Evolutionary conservation across 108 stramenopile genomes (phyloP), one percentile per base, ranked within the genome.

Genomic region (Licmophora abbreviata): DNA sequence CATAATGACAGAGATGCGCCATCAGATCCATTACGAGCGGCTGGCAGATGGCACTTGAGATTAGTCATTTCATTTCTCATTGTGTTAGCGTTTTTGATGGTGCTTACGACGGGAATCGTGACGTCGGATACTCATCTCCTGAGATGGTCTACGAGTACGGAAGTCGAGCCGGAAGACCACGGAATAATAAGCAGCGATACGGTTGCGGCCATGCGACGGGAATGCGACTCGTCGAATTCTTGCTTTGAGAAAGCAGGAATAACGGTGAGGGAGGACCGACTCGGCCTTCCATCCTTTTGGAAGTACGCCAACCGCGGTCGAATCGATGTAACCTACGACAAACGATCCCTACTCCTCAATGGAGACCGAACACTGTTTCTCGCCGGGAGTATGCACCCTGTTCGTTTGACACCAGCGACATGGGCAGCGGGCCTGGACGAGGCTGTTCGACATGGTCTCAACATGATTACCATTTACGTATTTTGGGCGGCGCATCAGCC

Each of bases 381-480:
- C 15, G 57, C 54, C 24, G 76, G 76, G 5, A 73, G 71, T 31
- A 61, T 77, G 59, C 76, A 77, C 54, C 76, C 76, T 12, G 37
- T 44, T 15, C 49, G 76, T 23, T 64, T 68, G 0, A 72, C 76
- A 5, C 44, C 28, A 1, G 20, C 8, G 10, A 66, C 68, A 2
- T 77, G 76, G 76, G 47, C 56, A 8, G 36, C 28, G 14, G 71
- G 68, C 9, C 31, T 77, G 35, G 71, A 73, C 28, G 40, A 73
- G 40, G 71, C 71, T 23, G 76, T 77, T 14, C 14, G 34, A n/a
- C 57, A 62, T 46, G 71, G 71, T 2, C 48, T 77, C 31, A 77
- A 77, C 45, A 38, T 77, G 51, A 63, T 77, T n/a, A 77, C 76
- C 1, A 61, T 77, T 23, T 77, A 77, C 29, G 57, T 73, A 0